A percentile compares a stretch with the other conserved stretches of the same genome.
These are phyloP conservation scores for Gynostemma pentaphyllum DNA, from an alignment of 306 rosid genomes.

Conservation along the genomic window DNA sequence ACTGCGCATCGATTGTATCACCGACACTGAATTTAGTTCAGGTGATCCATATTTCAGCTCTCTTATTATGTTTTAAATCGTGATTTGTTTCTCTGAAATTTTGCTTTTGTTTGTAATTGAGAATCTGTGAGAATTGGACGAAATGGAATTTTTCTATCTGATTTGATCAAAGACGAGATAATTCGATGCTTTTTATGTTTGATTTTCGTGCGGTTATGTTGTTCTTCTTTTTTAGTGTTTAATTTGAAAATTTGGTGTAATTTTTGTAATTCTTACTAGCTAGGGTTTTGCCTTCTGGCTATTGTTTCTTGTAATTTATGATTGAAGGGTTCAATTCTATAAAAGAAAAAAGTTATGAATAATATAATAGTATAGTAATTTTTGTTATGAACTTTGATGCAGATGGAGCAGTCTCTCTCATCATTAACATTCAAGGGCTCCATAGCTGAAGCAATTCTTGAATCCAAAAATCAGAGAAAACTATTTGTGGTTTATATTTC, in stretches of 20 bases:
- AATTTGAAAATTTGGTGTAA: too few species aligned
- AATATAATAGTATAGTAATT: too few species aligned
- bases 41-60: not conserved
- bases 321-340: too few species aligned
- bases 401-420: slow-evolving; percentile 36
- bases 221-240: not conserved
- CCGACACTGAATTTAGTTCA: not conserved
- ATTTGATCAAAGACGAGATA: not conserved
- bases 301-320: not conserved
- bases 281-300: not conserved
- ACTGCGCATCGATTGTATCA: not conserved
- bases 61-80: not conserved
- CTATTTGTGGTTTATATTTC: slow-evolving; percentile 48
- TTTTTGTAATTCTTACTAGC: not conserved
- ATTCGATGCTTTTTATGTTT: not conserved
- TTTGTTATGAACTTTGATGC: too few species aligned
- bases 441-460: slow-evolving; percentile 33
- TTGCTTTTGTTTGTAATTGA: not conserved
- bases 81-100: not conserved
- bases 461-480: slow-evolving; percentile 48
- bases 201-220: not conserved
- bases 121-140: not conserved
- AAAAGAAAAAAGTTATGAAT: too few species aligned
- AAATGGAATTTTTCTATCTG: not conserved
- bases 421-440: slow-evolving; percentile 39